These are phyloP conservation scores for Chrysophaeum taylorii DNA, from an alignment of 352 stramenopile species.

Conservation along the genomic window DNA sequence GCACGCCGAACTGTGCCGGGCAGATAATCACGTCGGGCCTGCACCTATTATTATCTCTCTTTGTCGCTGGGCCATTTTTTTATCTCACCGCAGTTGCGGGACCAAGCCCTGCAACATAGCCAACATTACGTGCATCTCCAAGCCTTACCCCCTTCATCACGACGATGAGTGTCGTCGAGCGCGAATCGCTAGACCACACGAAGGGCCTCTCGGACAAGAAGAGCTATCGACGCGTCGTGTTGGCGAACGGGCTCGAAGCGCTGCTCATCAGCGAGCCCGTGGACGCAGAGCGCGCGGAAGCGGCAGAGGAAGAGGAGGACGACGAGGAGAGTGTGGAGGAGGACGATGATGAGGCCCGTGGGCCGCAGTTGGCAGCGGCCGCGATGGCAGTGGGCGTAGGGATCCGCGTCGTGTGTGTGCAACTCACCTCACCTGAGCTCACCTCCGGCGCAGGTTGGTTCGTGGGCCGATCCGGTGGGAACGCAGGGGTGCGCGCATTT, in stretches of 20 bases:
- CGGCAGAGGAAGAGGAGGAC: background rate
- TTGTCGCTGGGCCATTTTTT: no score
- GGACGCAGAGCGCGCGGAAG: background rate
- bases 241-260: constrained; percentile 58
- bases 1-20: constrained; percentile 16
- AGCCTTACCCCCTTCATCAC: no score
- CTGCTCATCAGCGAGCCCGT: constrained; percentile 54
- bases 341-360: constrained; percentile 26
- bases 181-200: background rate
- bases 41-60: no score
- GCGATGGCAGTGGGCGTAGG: constrained; percentile 35
- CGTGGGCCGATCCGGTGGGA: constrained; percentile 19
- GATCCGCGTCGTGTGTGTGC: no score
- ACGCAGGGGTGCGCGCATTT: constrained; percentile 59
- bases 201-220: constrained; percentile 48
- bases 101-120: no score
- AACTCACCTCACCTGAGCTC: no score
- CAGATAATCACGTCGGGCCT: no score
- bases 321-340: background rate
- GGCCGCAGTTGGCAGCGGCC: constrained; percentile 27
- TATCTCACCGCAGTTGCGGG: no score
- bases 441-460: no score
- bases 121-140: no score
- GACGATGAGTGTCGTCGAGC: no score
- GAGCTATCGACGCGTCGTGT: constrained; percentile 62